Evolutionary conservation across 2,329 filamentous ascomycete genomes (phyloP).

Genomic region (Uncinocarpus reesii): DNA sequence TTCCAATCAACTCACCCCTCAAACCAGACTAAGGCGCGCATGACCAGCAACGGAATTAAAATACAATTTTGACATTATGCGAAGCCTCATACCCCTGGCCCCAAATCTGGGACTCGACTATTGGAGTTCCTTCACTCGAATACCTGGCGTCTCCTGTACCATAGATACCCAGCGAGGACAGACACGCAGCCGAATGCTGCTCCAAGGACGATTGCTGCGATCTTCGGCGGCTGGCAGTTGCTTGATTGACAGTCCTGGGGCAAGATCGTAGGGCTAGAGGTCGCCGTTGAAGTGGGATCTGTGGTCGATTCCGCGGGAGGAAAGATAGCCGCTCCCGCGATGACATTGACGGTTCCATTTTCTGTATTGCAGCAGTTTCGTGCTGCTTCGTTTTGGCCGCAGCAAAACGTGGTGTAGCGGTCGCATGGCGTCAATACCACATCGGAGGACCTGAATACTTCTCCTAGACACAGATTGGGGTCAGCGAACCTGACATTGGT

Average conservation of each 20-base stretch:
- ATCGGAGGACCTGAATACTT: not conserved
- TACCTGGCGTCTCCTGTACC: not conserved
- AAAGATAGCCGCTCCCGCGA: not conserved
- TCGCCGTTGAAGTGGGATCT: not conserved
- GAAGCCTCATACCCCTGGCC: not conserved
- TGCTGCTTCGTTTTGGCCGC: not conserved
- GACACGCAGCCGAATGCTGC: not conserved
- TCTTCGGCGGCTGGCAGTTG: conserved; percentile 1
- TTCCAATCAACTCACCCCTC: not conserved
- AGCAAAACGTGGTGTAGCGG: not conserved
- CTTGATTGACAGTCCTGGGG: not conserved
- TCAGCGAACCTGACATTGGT: not conserved
- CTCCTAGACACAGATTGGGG: not conserved
- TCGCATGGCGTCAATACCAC: not conserved
- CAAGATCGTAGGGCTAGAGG: not conserved
- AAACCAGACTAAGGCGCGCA: too few relatives aligned
- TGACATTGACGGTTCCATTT: not conserved
- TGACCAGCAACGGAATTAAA: not conserved
- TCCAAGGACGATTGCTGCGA: not conserved
- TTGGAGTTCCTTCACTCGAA: not conserved
- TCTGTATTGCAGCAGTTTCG: not conserved
- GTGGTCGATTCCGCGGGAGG: not conserved
- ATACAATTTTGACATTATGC: not conserved
- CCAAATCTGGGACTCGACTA: not conserved
- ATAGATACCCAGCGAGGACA: not conserved